A percentile compares a stretch with the other conserved stretches of the same genome.
Conservation (phyloP, 2,329 filamentous ascomycete genomes). For the Colletotrichum lindemuthianum region DNA sequence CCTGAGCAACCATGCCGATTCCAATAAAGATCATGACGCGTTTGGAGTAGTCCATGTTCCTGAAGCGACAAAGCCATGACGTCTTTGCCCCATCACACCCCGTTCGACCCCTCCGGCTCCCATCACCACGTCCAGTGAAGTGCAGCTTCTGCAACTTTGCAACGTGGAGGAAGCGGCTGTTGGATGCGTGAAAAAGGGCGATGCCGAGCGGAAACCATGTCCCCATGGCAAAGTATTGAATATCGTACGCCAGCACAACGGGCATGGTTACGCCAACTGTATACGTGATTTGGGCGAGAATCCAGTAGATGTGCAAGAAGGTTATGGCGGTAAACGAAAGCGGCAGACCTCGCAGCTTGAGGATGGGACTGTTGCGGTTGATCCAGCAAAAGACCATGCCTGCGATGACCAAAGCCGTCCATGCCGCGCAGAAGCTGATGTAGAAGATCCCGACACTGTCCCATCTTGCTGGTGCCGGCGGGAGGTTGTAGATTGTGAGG, state of each 20-base stretch:
- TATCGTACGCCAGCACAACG: slow-evolving; percentile 53
- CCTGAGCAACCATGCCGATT: slow-evolving; percentile 60
- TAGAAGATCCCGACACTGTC: slow-evolving; percentile 44
- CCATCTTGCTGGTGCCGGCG: slow-evolving; percentile 40
- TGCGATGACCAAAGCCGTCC: slow-evolving; percentile 44
- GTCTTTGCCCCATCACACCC: slow-evolving; percentile 43
- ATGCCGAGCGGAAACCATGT: slow-evolving; percentile 67
- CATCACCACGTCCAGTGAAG: slow-evolving; percentile 8
- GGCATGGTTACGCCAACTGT: slow-evolving; percentile 53
- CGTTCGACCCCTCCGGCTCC: not conserved
- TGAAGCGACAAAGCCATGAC: slow-evolving; percentile 47
- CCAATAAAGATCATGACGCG: slow-evolving; percentile 57
- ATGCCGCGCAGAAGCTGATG: slow-evolving; percentile 41
- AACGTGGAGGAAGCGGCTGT: slow-evolving; percentile 61
- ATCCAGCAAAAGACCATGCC: slow-evolving; percentile 48
- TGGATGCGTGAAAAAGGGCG: slow-evolving; percentile 67
- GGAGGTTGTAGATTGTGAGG: slow-evolving; percentile 44
- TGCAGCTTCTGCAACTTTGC: slow-evolving; percentile 56
- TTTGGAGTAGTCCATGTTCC: slow-evolving; percentile 49
- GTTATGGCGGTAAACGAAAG: slow-evolving; percentile 53
- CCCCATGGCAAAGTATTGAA: slow-evolving; percentile 69
- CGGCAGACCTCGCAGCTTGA: slow-evolving; percentile 53
- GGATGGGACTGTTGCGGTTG: slow-evolving; percentile 47
- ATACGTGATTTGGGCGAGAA: slow-evolving; percentile 54
- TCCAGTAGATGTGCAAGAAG: slow-evolving; percentile 51